Conservation (phyloP, 768 basidiomycete genomes). For the Coprinellus micaceus region DNA sequence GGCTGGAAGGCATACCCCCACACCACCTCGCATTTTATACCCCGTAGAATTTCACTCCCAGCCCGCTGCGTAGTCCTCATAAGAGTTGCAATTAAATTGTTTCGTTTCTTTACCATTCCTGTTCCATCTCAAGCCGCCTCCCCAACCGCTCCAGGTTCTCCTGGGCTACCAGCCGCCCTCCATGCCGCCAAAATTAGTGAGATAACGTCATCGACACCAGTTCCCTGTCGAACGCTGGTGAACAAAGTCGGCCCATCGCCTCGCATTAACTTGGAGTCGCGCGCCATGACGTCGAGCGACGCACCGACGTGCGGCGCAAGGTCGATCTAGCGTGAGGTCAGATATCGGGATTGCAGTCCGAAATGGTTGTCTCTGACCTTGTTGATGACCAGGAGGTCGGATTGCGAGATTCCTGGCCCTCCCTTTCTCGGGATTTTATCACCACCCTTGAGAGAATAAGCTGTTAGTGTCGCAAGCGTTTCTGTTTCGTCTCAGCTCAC, state of each 20-base stretch:
- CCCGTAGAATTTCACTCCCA: too few relatives aligned
- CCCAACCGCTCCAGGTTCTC: constrained; percentile 48
- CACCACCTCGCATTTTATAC: too few relatives aligned
- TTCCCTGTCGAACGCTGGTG: constrained; percentile 72
- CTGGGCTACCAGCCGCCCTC: constrained; percentile 76
- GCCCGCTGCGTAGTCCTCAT: too few relatives aligned
- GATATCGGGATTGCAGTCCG: not conserved
- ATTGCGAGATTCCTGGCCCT: constrained; percentile 95
- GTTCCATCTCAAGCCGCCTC: constrained; percentile 15
- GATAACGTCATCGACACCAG: constrained; percentile 78
- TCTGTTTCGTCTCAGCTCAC: not conserved
- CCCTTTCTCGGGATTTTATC: constrained; percentile 99
- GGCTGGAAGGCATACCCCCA: too few relatives aligned
- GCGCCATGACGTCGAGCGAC: constrained; percentile 90
- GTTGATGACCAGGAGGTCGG: constrained; percentile 91
- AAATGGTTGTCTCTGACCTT: constrained; percentile 52
- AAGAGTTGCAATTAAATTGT: too few relatives aligned
- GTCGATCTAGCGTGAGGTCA: constrained; percentile 61
- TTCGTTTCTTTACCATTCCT: not conserved
- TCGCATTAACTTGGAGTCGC: constrained; percentile 91
- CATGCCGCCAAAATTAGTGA: constrained; percentile 86
- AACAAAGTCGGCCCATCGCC: constrained; percentile 94
- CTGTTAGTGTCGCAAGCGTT: not conserved
- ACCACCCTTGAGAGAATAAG: constrained; percentile 60
- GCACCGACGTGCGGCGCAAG: constrained; percentile 90